Evolutionary conservation across 2,329 filamentous ascomycete species (phyloP).

Genomic region (Trichoderma asperellum): DNA sequence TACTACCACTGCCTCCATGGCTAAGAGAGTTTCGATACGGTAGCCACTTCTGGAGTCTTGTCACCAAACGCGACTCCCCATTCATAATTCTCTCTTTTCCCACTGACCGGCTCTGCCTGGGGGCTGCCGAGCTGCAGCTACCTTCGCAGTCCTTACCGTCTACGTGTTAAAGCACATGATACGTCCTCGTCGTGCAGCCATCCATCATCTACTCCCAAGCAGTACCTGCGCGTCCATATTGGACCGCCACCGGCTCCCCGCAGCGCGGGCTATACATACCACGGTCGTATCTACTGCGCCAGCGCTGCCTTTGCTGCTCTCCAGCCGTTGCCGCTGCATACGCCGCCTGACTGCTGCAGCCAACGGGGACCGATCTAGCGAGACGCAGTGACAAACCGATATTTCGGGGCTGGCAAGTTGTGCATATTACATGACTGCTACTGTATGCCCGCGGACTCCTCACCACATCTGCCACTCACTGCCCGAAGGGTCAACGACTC

Average conservation of each 20-base stretch:
- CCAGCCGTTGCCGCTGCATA: conserved; percentile 17
- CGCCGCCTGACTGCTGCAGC: conserved; percentile 13
- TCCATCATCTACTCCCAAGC: conserved; percentile 15
- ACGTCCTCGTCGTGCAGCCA: conserved; percentile 21
- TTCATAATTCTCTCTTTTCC: background rate
- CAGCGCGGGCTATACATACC: conserved; percentile 24
- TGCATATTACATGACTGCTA: conserved; percentile 2
- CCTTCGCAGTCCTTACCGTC: conserved; percentile 8
- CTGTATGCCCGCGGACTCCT: conserved; percentile 20
- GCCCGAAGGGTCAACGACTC: background rate
- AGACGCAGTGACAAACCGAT: conserved; percentile 17
- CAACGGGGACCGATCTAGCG: conserved; percentile 15
- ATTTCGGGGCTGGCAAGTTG: background rate
- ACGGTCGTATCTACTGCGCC: background rate
- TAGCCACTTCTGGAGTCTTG: conserved; percentile 7
- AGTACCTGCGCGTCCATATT: conserved; percentile 24
- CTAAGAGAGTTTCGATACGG: conserved; percentile 11
- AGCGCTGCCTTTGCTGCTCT: conserved; percentile 13
- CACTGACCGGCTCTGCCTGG: background rate
- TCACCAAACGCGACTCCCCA: conserved; percentile 13
- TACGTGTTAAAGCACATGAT: conserved; percentile 27
- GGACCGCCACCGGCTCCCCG: conserved; percentile 26
- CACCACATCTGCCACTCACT: conserved; percentile 1
- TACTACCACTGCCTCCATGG: conserved; percentile 1
- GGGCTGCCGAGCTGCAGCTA: conserved; percentile 17